Base-by-base conservation (phyloP, 257 asterid genomes). In the Rauvolfia tetraphylla region DNA sequence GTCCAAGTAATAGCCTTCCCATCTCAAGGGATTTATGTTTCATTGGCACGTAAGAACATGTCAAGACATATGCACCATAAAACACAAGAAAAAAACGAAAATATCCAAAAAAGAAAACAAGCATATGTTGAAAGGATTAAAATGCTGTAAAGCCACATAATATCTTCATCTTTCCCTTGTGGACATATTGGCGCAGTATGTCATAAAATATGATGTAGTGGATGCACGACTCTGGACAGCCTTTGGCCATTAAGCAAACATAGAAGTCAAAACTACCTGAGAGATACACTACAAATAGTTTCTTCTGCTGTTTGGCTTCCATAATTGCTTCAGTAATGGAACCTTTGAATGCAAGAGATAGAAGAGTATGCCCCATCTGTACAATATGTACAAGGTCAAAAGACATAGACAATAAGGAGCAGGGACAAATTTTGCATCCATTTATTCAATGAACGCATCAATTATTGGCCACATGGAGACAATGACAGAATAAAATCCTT, bases 221-320 rank as follows among this genome's bases (percentile, higher is more conserved):
- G 23, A 67, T 38, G 72, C 51, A 20, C 1, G 42, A 36, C 70
- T 65, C 46, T 31, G 42, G 2, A 65, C 7, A 23, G 14, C 10
- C 51, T 31, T 25, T 11, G 25, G 14, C 23, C 27, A 7, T 25
- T 69, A 56, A 25, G 49, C 41, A 78, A n/a, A 29, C 31, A 58
- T 15, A 54, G 20, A 34, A 13, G 44, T 31, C 44, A 71, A 29
- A 44, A 31, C 36, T 72, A 95, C 99, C 92, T 73, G 95, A 88
- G 76, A 80, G 84, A 82, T 90, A 91, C 83, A 95, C 98, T 14
- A 95, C 92, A 84, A 95, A 92, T 38, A 92, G 96, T 83, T 95
- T 95, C 92, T 91, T 90, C 83, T 92, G 91, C 70, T 69, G 90
- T 72, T 92, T 91, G 54, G 99, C 98, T 88, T 90, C 95, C 66